phyloP scores from a whole-genome alignment of 805 yeast species.

The Lipomyces sp. region DNA sequence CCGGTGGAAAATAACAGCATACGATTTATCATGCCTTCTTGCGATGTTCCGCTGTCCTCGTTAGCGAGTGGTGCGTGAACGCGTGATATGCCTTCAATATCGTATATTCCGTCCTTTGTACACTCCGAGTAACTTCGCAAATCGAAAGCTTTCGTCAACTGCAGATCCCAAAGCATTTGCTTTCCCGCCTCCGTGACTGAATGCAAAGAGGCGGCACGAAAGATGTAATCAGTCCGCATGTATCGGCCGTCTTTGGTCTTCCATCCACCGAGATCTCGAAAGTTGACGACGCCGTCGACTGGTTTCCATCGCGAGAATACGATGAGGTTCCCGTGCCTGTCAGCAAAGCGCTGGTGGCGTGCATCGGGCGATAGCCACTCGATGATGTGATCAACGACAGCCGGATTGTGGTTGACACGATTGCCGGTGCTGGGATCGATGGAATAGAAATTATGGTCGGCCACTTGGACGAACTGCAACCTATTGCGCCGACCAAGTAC shows the following conservation, averaged over 20 bases:
- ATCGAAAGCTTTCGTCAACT: slow-evolving; percentile 60
- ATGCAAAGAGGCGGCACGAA: slow-evolving; percentile 61
- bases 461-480: slow-evolving; percentile 57
- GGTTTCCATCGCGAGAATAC: slow-evolving; percentile 51
- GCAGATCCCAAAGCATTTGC: slow-evolving; percentile 42
- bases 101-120: slow-evolving; percentile 44
- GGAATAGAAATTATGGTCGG: slow-evolving; percentile 82
- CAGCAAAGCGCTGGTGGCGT: slow-evolving; percentile 54
- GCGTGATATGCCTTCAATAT: slow-evolving; percentile 47
- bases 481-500: slow-evolving; percentile 54
- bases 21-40: slow-evolving; percentile 34
- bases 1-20: slow-evolving; percentile 46
- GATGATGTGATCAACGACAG: slow-evolving; percentile 50
- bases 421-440: slow-evolving; percentile 27
- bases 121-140: slow-evolving; percentile 60
- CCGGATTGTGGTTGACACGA: slow-evolving; percentile 56
- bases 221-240: slow-evolving; percentile 52
- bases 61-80: slow-evolving; percentile 48
- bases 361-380: slow-evolving; percentile 46
- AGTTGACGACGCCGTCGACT: slow-evolving; percentile 67
- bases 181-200: slow-evolving; percentile 52
- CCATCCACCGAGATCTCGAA: slow-evolving; percentile 83
- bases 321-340: neutral
- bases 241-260: slow-evolving; percentile 36
- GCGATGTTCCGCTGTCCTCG: no score